Percentiles rank a stretch among this genome's conserved stretches.
Evolutionary conservation across 495 filamentous ascomycete species (phyloP).

Genomic region (Hyaloscypha hepaticicola): DNA sequence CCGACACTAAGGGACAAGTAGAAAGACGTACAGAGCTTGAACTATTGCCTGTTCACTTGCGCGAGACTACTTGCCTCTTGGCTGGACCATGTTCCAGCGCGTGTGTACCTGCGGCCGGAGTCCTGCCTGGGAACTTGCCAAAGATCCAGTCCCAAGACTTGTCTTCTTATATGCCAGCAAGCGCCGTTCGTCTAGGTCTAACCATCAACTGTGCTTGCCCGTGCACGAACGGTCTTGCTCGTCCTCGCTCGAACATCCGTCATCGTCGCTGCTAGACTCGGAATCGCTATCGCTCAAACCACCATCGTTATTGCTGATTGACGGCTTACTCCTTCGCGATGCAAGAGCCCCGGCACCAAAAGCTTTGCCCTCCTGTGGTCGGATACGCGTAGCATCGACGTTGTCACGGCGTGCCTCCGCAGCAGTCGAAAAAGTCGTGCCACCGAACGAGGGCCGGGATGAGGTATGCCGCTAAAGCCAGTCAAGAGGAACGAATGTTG

Average conservation of each 20-base stretch:
- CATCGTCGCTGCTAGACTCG: slow-evolving; percentile 7
- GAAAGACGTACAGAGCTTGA: no score
- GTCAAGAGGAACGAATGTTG: slow-evolving; percentile 26
- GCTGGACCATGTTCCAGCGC: no score
- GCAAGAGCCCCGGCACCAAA: slow-evolving; percentile 12
- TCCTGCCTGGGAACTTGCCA: no score
- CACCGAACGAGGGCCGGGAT: slow-evolving; percentile 19
- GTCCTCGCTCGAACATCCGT: slow-evolving; percentile 13
- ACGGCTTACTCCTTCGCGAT: slow-evolving; percentile 9
- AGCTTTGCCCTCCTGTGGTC: slow-evolving; percentile 17
- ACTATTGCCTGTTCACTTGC: no score
- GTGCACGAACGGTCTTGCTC: slow-evolving; percentile 1
- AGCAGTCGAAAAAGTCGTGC: slow-evolving; percentile 19
- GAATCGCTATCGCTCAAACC: slow-evolving; percentile 20
- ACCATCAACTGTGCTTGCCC: no score
- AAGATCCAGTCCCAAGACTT: no score
- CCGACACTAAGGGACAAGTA: no score
- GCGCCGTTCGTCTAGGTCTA: slow-evolving; percentile 16
- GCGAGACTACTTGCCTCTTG: no score
- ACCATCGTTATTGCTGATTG: slow-evolving; percentile 15
- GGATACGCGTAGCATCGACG: slow-evolving; percentile 18
- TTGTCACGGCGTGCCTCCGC: background rate
- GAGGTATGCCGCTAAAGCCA: slow-evolving; percentile 26
- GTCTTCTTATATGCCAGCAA: no score
- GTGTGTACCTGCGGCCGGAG: no score